Conservation (phyloP, 495 filamentous ascomycete genomes). For the Pyrenula massariospora region DNA sequence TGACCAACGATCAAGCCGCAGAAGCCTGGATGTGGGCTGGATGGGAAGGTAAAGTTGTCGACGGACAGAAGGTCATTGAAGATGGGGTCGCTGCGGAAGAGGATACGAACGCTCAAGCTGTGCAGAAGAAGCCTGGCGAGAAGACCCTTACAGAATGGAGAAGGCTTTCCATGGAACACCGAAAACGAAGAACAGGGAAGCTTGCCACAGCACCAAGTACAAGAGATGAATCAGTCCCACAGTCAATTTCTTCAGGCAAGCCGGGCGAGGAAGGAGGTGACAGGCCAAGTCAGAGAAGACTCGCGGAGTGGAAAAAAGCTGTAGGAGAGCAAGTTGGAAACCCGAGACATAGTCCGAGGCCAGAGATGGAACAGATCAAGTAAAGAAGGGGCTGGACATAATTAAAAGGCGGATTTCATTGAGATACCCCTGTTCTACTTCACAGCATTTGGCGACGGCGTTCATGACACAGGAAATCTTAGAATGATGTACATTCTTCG, state of each 20-base stretch:
- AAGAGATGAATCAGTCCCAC: neutral
- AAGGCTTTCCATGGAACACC: neutral
- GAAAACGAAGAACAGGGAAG: neutral
- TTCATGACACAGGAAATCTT: too few relatives aligned
- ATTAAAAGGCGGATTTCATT: neutral
- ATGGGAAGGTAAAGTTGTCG: neutral
- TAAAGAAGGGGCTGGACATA: neutral
- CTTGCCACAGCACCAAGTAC: neutral
- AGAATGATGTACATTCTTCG: neutral
- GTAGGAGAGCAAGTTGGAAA: neutral
- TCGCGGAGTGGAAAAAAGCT: neutral
- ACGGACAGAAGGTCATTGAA: neutral
- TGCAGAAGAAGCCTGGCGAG: neutral
- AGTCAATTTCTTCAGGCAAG: neutral
- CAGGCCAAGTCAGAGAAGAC: neutral
- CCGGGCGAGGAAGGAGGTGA: neutral
- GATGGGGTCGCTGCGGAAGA: neutral
- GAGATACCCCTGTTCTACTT: neutral
- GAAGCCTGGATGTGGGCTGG: neutral
- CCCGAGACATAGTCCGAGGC: neutral
- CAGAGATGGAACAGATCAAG: neutral
- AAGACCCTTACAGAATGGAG: neutral
- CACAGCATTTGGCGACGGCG: neutral
- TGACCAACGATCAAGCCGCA: constrained; percentile 14
- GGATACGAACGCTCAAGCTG: neutral